Evolutionary conservation across 176 grass and related monocot genomes (phyloP), one percentile per base, ranked within the genome.

Genomic region (Triticum timopheevii): DNA sequence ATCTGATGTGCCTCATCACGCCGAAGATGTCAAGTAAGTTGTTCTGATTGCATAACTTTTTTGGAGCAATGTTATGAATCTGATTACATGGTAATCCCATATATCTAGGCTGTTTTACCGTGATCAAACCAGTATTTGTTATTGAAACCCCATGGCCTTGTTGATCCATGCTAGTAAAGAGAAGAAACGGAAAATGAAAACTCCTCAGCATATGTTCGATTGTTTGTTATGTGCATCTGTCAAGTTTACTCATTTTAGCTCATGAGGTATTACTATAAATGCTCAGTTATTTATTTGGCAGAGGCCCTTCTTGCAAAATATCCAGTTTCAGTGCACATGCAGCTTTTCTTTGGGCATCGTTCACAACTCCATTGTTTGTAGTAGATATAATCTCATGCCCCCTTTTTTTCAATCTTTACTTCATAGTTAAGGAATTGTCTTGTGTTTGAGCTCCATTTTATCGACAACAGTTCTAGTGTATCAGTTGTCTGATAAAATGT

Each of bases 11-110:
- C 73, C 73, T 31, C 73, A 1, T 33, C 86, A 92, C 5, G 17
- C 65, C 6, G 50, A 61, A 79, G 61, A 68, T 75, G 44, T 2
- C n/a, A 39, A 69, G 89, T 87, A 76, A 87, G 89, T 87, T 45
- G 4, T 44, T 56, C 5, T 22, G 22, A 25, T 75, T 79, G 7
- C 24, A 16, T 75, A 8, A 49, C 13, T 19, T 50, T 50, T 50
- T 50, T 16, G 16, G 47, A 50, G 47, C 1, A 50, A 50, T 6
- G 47, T 50, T 50, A 50, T 17, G 47, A 16, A 16, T 50, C 15
- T 50, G 47, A 16, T 50, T 50, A 0, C 47, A 16, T 16, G 3
- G 0, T 22, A 9, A 0, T 3, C 19, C 54, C 56, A 22, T 22
- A 59, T 59, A 59, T 3, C 7, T 59, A 59, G 56, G 19, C 56